phyloP scores from a whole-genome alignment of 2,329 filamentous ascomycete genomes.

The Plenodomus tracheiphilus region DNA sequence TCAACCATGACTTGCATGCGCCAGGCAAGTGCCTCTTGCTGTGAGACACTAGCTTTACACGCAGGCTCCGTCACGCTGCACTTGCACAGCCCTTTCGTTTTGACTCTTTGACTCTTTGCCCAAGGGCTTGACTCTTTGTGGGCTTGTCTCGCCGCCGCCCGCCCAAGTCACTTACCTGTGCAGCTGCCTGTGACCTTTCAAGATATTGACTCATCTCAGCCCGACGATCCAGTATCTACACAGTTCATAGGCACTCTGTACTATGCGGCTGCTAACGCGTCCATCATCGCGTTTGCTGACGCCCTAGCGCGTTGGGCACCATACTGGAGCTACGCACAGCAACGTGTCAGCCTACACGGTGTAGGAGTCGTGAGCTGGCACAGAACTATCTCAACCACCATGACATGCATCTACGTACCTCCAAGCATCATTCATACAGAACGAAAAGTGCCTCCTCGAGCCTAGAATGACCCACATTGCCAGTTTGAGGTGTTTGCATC shows the following conservation, averaged over 20 bases:
- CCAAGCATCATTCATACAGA: background rate
- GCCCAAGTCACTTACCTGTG: constrained; percentile 35
- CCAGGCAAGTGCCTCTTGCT: constrained; percentile 13
- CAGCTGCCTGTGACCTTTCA: constrained; percentile 31
- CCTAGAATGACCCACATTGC: background rate
- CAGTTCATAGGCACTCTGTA: background rate
- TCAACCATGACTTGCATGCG: background rate
- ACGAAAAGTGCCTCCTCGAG: background rate
- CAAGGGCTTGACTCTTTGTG: constrained; percentile 29
- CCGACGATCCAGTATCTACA: background rate
- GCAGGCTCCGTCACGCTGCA: constrained; percentile 17
- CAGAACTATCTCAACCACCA: background rate
- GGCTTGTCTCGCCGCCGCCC: constrained; percentile 35
- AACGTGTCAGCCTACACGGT: background rate
- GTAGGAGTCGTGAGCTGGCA: background rate
- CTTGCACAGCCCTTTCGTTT: constrained; percentile 23
- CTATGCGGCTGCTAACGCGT: background rate
- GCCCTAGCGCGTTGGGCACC: background rate
- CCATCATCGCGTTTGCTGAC: constrained; percentile 5
- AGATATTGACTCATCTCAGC: constrained; percentile 20
- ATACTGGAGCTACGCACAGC: background rate
- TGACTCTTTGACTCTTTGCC: constrained; percentile 3
- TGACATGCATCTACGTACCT: background rate
- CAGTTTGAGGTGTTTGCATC: constrained; percentile 23
- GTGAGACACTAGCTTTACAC: constrained; percentile 12